Evolutionary conservation across 2,329 filamentous ascomycete genomes (phyloP).

Genomic region (Karstenula rhodostoma): DNA sequence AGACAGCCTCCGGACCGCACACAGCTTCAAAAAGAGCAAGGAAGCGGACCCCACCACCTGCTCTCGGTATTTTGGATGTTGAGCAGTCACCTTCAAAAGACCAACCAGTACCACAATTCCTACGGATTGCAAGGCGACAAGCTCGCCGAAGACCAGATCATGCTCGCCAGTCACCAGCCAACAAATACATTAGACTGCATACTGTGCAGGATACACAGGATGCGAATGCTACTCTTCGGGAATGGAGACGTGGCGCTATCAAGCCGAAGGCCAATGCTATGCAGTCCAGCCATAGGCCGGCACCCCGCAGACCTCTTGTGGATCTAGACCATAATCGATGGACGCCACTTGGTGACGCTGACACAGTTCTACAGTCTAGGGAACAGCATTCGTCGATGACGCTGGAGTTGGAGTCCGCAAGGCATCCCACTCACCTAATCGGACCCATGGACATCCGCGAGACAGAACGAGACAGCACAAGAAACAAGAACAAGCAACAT

Average conservation of each 20-base stretch:
- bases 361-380: background rate
- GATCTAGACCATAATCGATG: slow-evolving; percentile 33
- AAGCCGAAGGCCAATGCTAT: slow-evolving; percentile 25
- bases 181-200: slow-evolving; percentile 62
- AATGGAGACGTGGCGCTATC: slow-evolving; percentile 60
- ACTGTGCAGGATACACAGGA: slow-evolving; percentile 64
- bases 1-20: slow-evolving; percentile 11
- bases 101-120: slow-evolving; percentile 59
- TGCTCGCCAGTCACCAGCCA: slow-evolving; percentile 60
- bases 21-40: slow-evolving; percentile 21
- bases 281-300: background rate
- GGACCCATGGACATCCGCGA: slow-evolving; percentile 11
- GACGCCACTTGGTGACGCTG: background rate
- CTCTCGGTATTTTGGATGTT: slow-evolving; percentile 62
- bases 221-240: slow-evolving; percentile 57
- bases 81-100: slow-evolving; percentile 41
- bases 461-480: background rate
- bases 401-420: background rate
- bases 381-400: background rate
- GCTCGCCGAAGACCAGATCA: slow-evolving; percentile 57
- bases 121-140: slow-evolving; percentile 63
- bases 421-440: slow-evolving; percentile 4
- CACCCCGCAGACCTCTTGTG: slow-evolving; percentile 25
- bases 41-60: slow-evolving; percentile 28
- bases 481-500: background rate